Base-by-base conservation (phyloP, 441 rosid species). In the Hura crepitans region DNA sequence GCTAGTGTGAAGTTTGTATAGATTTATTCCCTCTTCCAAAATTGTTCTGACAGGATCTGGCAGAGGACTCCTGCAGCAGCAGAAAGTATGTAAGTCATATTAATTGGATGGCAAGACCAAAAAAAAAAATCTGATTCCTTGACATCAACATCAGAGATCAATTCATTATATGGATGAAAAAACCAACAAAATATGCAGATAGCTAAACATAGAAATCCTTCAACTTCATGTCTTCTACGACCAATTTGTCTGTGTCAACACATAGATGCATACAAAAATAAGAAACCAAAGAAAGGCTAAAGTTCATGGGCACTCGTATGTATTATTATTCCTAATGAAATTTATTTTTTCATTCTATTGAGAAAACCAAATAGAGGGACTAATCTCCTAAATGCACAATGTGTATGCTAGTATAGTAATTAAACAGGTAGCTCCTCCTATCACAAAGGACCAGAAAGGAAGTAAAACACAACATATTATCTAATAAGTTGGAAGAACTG, bases 1-100 rank as follows among this genome's bases (percentile, higher is more conserved):
- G 54, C 50, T 72, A 1, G 82, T 77, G 74, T 95, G 98, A 77
- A 92, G 91, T 68, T 75, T 77, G 88, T 87, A 92, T 60, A 92
- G 76, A 75, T 72, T 83, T 63, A 90, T 82, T 65, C 99, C 99
- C 85, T 95, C 96, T 76, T 90, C 96, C 80, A 95, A 59, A 75
- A 87, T 72, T 33, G 75, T 84, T 71, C 78, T 83, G 69, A 92
- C 87, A 67, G 86, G 66, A 81, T 80, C 89, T 74, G 97, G 97
- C 77, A 92, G 70, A 76, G 96, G 88, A 66, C 72, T 80, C 91
- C 97, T 92, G 85, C 72, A 82, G 39, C 75, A 64, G 51, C 73
- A 80, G 62, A 68, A 70, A 76, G 60, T 49, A 27, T 22, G 55
- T 15, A 59, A 59, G 43, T 18, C 11, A 46, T 1, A 57, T 3